Evolutionary conservation across 2,329 filamentous ascomycete species (phyloP), one percentile per base, ranked within the genome.

Genomic region (Apiospora kogelbergensis): DNA sequence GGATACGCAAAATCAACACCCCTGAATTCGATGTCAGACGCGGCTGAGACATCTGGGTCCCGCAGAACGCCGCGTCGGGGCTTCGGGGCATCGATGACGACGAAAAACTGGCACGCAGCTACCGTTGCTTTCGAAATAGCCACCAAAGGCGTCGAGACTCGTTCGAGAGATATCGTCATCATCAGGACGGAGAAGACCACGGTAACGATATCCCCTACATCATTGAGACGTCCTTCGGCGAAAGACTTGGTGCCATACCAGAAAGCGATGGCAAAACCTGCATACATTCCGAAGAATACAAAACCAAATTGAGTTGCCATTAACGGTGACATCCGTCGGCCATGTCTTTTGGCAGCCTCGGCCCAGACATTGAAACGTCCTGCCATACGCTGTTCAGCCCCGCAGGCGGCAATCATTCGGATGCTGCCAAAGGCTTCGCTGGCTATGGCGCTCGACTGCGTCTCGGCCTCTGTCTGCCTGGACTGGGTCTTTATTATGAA

Each of bases 1-100:
- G 92, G 92, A 74, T 95, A 95, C 1, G 91, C 87, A 74, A 95
- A 94, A n/a, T 84, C 86, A 13, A 95, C 86, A 53, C 88, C 83
- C 13, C 88, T 80, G 48, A 95, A 87, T 6, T 85, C 79, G 65
- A 93, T 90, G 66, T 91, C 85, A 22, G 81, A 80, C 6, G 78
- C 80, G 1, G 83, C 81, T 1, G 83, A 84, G 22, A 85, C 83
- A n/a, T 86, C 83, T 0, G 85, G 85, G 0, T 80, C 83, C 67
- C 76, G 83, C 6, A 88, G 75, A 6, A 80, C 81, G 30, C 80
- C 82, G 0, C 70, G 74, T 0, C 75, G 73, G 2, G 84, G 81
- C 67, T 79, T 80, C 1, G 84, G 84, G 1, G 84, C 84, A 68
- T 86, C 84, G 65, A 86, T 86, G 67, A 89, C 84, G 53, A 81